Base-by-base conservation (phyloP, 1,284 basidiomycete species). In the Coniferiporia sulphurascens region DNA sequence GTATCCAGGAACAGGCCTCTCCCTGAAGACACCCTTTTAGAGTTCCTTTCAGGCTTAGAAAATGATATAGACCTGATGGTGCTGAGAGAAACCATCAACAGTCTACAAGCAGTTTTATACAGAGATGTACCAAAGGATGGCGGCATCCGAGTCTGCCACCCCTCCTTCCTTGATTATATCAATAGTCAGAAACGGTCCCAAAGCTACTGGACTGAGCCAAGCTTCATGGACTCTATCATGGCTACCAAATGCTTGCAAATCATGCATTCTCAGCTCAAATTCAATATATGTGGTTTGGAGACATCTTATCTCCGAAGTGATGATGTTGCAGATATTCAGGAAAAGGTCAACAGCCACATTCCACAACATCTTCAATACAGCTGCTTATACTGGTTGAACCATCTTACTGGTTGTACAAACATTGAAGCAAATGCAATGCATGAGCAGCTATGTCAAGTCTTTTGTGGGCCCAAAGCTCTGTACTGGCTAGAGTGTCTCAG, bases 241-340 rank as follows among this genome's bases (percentile, higher is more conserved):
- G 63, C 69, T 1, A 34, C 58, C 1, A 58, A 66, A 0, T 69
- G 66, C 8, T 59, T 75, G 6, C 55, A 58, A 4, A 55, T 68
- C 19, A 70, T 76, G 67, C 60, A 69, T 7, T 13, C 57, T 1
- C 65, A 69, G 13, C 72, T 80, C 22, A 60, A 67, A 32, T 75
- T 73, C 63, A 73, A 72, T 57, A 71, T 76, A 4, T 71, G 68
- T 51, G 44, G 62, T 10, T 52, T 73, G 4, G 54, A 66, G 43
- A 66, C 68, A 0, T 73, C 74, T 2, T 63, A 70, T 45, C 1
- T 58, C 8, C 56, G 34, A 12, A 72, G 73, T 52, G 9, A 13
- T 10, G 60, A 69, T 10, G 46, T 73, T 5, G 49, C 53, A 0
- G 66, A 66, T 48, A 52, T 69, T 10, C 15, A 35, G 12, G 34